Percentiles rank a stretch among this genome's conserved stretches.
Conservation (phyloP, 2,329 filamentous ascomycete genomes). For the Calonectria pauciramosa region DNA sequence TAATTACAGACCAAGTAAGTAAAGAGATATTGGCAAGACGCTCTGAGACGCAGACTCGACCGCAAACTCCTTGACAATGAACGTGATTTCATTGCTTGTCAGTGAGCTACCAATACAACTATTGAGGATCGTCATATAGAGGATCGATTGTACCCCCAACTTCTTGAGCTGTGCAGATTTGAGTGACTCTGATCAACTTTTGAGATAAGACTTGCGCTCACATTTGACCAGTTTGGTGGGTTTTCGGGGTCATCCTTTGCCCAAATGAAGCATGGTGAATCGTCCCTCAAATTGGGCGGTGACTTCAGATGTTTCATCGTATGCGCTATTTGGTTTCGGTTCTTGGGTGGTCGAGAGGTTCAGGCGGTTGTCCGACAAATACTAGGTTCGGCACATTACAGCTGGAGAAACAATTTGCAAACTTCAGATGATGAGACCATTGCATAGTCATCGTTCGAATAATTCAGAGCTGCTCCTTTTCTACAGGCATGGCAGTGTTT, state of each 20-base stretch:
- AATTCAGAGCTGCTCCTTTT: background rate
- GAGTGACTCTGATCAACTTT: background rate
- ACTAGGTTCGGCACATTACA: too few relatives aligned
- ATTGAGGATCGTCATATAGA: background rate
- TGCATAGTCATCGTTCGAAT: background rate
- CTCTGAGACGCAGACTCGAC: background rate
- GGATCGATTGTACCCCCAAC: background rate
- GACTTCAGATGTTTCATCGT: background rate
- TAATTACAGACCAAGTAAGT: background rate
- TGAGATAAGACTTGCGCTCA: background rate
- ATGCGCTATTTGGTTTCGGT: background rate
- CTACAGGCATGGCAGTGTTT: background rate
- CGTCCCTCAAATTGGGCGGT: background rate
- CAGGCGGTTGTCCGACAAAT: too few relatives aligned
- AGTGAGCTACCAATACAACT: background rate
- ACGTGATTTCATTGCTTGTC: background rate
- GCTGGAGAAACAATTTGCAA: too few relatives aligned
- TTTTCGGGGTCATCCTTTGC: background rate
- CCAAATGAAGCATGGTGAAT: background rate
- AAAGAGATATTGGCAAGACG: background rate
- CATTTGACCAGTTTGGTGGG: background rate
- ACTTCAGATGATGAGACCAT: too few relatives aligned
- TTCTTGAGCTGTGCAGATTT: background rate
- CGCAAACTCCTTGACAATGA: background rate
- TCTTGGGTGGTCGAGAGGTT: background rate